Evolutionary conservation across 306 rosid genomes (phyloP), one percentile per base, ranked within the genome.

Genomic region (Acmispon strigosus): DNA sequence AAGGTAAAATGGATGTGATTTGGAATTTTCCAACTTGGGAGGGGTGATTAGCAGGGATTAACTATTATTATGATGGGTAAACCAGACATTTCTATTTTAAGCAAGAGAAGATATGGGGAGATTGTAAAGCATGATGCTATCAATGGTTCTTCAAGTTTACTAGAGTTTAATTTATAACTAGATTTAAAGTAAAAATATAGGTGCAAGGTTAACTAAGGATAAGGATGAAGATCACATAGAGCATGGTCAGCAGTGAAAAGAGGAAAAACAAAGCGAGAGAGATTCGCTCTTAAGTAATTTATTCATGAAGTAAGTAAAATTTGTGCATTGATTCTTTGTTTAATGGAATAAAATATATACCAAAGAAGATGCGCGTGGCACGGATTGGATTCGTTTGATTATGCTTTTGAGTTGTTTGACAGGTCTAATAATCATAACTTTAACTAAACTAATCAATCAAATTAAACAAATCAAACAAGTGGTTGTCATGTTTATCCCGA

Each of bases 401-500:
- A 69, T 68, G 86, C 92, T 83, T 90, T 90, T 76, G 87, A 86
- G 85, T 86, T 83, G 88, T 77, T 55, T 45, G 19, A 65, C 75
- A 81, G 53, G 53, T 8, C 54, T 69, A 60, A 61, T 68, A 32
- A 64, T 72, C 50, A 49, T 29, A 13, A 60, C 50, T 76, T 56
- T 77, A 34, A 42, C 19, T 76, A 78, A 75, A 74, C 66, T 60
- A 79, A 62, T 74, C 64, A 48, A 75, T 50, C 57, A 45, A 45
- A 70, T 5, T 4, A 29, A 60, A 27, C 6, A 43, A 6, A 32
- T 74, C 83, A 82, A 83, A 75, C 80, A 67, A 85, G 83, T 83
- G 90, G 86, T 81, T 86, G 96, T 82, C 87, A 91, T 85, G 78
- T 87, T 84, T 84, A 79, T 91, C 69, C 97, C 97, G 89, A 91